Evolutionary conservation across 306 rosid species (phyloP).

Genomic region (Erythrophleum fordii): DNA sequence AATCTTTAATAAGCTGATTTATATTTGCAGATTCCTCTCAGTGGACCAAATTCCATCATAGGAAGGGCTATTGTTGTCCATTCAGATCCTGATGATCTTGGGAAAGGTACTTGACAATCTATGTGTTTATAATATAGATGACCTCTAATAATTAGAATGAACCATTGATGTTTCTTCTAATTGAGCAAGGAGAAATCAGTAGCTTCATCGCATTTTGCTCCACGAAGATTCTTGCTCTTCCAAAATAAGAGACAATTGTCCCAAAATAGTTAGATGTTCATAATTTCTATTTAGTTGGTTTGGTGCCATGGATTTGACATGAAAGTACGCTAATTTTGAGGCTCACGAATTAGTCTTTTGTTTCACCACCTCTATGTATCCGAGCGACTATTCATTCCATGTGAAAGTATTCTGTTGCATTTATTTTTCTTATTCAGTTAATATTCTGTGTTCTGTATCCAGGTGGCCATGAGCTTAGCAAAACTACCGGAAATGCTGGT

Average conservation of each 20-base stretch:
- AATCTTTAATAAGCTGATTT: constrained; percentile 18
- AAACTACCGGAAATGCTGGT: constrained; percentile 94
- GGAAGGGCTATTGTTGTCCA: constrained; percentile 99
- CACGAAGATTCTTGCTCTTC: not conserved
- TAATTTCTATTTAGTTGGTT: not conserved
- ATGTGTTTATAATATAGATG: not conserved
- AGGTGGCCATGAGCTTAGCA: constrained; percentile 99
- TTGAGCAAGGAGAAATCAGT: not conserved
- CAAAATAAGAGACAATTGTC: not conserved
- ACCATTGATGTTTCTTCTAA: not conserved
- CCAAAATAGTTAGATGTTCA: not conserved
- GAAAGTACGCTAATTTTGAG: not conserved
- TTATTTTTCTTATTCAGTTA: not conserved
- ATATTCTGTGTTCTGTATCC: not conserved
- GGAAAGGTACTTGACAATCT: constrained; percentile 65
- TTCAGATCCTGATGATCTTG: constrained; percentile 92
- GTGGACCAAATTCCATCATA: constrained; percentile 76
- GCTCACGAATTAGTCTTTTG: not conserved
- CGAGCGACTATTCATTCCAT: not conserved
- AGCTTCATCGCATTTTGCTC: not conserved
- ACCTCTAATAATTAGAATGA: not conserved
- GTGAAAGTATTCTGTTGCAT: not conserved
- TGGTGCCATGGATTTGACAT: not conserved
- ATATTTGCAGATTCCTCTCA: constrained; percentile 80
- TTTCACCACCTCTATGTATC: not conserved